Conservation (phyloP, 2,329 filamentous ascomycete species). For the Talaromyces pinophilus region DNA sequence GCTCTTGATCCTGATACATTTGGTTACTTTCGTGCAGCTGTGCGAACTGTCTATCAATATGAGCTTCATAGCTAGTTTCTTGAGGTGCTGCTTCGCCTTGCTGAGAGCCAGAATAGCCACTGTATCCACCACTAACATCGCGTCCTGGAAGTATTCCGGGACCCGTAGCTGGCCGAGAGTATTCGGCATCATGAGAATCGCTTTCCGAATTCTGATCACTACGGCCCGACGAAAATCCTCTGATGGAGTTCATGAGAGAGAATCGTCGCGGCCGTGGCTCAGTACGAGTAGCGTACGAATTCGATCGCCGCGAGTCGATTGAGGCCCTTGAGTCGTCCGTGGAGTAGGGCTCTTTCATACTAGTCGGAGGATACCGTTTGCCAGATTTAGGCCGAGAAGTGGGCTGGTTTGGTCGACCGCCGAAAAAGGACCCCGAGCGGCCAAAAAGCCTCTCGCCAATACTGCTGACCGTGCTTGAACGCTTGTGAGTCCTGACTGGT, state of each 20-base stretch:
- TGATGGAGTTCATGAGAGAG: conserved; percentile 70
- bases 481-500: conserved; percentile 59
- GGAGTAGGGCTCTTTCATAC: conserved; percentile 75
- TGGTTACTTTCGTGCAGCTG: conserved; percentile 40
- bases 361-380: conserved; percentile 84
- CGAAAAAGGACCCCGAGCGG: conserved; percentile 77
- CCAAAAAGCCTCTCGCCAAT: conserved; percentile 84
- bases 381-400: conserved; percentile 50
- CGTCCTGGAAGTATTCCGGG: conserved; percentile 32
- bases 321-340: conserved; percentile 63
- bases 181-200: conserved; percentile 42
- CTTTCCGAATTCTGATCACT: conserved; percentile 50
- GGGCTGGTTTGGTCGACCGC: conserved; percentile 50
- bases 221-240: conserved; percentile 62
- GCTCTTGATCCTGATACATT: conserved; percentile 18
- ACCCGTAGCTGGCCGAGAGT: conserved; percentile 39
- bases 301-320: conserved; percentile 73
- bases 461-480: conserved; percentile 75
- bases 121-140: conserved; percentile 33
- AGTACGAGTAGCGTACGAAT: conserved; percentile 68
- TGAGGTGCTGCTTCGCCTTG: conserved; percentile 26
- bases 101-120: conserved; percentile 35
- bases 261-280: conserved; percentile 66
- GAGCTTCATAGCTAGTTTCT: conserved; percentile 42
- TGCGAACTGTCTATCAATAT: conserved; percentile 47